A percentile compares a stretch with the other conserved stretches of the same genome.
Conservation (phyloP, 768 basidiomycete species). For the Boletus edulis region DNA sequence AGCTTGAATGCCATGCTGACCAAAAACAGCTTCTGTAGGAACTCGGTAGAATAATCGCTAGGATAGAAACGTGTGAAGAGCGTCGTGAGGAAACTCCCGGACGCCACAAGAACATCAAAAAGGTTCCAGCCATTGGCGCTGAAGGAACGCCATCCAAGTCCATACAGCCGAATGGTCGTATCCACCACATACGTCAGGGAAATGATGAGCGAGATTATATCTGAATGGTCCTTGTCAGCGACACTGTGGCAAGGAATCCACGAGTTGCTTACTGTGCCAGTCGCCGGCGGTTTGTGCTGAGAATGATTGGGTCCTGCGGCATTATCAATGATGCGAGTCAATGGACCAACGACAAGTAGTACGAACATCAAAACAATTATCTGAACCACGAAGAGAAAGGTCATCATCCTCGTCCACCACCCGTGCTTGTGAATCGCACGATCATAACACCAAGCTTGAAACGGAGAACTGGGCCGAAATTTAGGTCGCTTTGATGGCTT, state of each 20-base stretch:
- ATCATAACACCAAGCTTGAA: slow-evolving; percentile 88
- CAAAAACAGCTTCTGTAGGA: slow-evolving; percentile 87
- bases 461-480: slow-evolving; percentile 45
- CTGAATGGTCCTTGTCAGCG: slow-evolving; percentile 37
- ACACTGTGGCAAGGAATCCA: not conserved
- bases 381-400: slow-evolving; percentile 74
- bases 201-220: slow-evolving; percentile 72
- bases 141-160: slow-evolving; percentile 83
- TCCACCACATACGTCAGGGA: slow-evolving; percentile 75
- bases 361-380: slow-evolving; percentile 80
- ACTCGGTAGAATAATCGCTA: slow-evolving; percentile 51
- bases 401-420: slow-evolving; percentile 85
- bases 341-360: not conserved
- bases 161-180: slow-evolving; percentile 71
- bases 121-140: slow-evolving; percentile 92
- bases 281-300: slow-evolving; percentile 48
- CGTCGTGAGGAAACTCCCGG: slow-evolving; percentile 82
- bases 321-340: not conserved
- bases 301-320: slow-evolving; percentile 76
- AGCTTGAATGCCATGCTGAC: slow-evolving; percentile 94
- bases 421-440: slow-evolving; percentile 90
- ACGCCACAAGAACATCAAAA: slow-evolving; percentile 80
- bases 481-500: slow-evolving; percentile 82
- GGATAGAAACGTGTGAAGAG: slow-evolving; percentile 60
- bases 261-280: slow-evolving; percentile 52